Percentiles rank a stretch among this genome's conserved stretches.
phyloP scores from a whole-genome alignment of 768 basidiomycete species.

The Trametes cubensis region DNA sequence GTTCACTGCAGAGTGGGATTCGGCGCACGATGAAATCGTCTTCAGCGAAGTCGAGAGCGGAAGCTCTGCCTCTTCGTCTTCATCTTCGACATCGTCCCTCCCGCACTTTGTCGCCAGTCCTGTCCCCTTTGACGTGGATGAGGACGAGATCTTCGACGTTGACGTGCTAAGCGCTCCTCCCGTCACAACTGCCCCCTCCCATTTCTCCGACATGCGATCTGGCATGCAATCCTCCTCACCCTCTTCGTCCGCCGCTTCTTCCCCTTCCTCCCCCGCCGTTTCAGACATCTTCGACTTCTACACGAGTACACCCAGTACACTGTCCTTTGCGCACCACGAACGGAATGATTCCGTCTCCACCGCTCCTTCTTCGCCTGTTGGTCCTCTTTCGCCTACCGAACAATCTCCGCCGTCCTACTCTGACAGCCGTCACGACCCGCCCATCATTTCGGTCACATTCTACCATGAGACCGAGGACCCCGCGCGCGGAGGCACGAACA shows the following conservation, averaged over 20 bases:
- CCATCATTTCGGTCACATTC: constrained; percentile 23
- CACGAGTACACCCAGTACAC: constrained; percentile 9
- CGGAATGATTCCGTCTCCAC: constrained; percentile 9
- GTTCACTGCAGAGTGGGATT: constrained; percentile 37
- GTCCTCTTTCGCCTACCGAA: constrained; percentile 2
- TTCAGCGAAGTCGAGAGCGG: constrained; percentile 31
- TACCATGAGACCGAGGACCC: constrained; percentile 10
- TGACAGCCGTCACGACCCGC: constrained; percentile 8
- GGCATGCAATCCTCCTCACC: constrained; percentile 7
- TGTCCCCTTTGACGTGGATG: constrained; percentile 30
- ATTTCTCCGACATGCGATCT: constrained; percentile 7
- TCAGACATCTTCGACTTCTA: constrained; percentile 25
- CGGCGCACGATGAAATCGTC: constrained; percentile 30
- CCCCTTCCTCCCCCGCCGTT: constrained; percentile 17
- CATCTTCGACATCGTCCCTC: constrained; percentile 9
- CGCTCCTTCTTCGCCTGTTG: constrained; percentile 18
- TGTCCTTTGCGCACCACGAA: constrained; percentile 10
- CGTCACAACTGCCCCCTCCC: neutral
- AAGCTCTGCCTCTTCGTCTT: neutral
- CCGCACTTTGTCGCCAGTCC: constrained; percentile 21
- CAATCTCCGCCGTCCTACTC: constrained; percentile 7
- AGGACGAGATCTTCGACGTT: constrained; percentile 22
- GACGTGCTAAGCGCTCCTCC: constrained; percentile 8
- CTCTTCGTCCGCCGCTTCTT: constrained; percentile 6
- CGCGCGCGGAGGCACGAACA: neutral